Percentiles rank a stretch among this genome's conserved stretches.
Evolutionary conservation across 1,139 yeast species (phyloP).

Genomic region (Yamadazyma buinensis): DNA sequence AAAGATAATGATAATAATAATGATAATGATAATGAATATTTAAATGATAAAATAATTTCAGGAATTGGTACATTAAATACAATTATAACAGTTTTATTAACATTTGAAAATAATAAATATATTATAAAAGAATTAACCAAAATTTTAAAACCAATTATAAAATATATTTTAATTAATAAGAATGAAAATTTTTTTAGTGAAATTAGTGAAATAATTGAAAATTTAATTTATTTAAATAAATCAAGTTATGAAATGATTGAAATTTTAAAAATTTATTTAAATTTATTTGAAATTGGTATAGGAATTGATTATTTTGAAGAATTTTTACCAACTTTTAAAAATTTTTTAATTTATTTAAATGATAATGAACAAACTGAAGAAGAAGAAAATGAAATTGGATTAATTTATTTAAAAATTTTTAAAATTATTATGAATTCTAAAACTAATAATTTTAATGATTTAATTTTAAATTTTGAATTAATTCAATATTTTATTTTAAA

Average conservation of each 20-base stretch:
- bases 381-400: background rate
- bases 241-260: constrained; percentile 74
- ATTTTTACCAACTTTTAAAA: constrained; percentile 68
- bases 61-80: constrained; percentile 86
- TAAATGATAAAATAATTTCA: constrained; percentile 80
- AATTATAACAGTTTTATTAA: constrained; percentile 78
- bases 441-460: constrained; percentile 45
- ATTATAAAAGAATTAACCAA: constrained; percentile 66
- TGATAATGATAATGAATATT: constrained; percentile 52
- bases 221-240: constrained; percentile 74
- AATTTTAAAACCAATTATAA: constrained; percentile 70
- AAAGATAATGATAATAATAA: constrained; percentile 57
- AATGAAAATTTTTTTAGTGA: constrained; percentile 82
- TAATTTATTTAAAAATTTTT: constrained; percentile 28
- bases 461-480: constrained; percentile 48
- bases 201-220: constrained; percentile 79
- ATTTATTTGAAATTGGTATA: constrained; percentile 50
- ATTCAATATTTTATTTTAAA: constrained; percentile 54
- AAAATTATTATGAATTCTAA: constrained; percentile 31
- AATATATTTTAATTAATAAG: constrained; percentile 57
- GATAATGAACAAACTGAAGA: background rate
- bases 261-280: constrained; percentile 53
- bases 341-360: constrained; percentile 58
- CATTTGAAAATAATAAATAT: constrained; percentile 78
- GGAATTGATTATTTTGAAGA: constrained; percentile 71